phyloP scores from a whole-genome alignment of 805 yeast genomes.

The Schwanniomyces pseudopolymorphus region DNA sequence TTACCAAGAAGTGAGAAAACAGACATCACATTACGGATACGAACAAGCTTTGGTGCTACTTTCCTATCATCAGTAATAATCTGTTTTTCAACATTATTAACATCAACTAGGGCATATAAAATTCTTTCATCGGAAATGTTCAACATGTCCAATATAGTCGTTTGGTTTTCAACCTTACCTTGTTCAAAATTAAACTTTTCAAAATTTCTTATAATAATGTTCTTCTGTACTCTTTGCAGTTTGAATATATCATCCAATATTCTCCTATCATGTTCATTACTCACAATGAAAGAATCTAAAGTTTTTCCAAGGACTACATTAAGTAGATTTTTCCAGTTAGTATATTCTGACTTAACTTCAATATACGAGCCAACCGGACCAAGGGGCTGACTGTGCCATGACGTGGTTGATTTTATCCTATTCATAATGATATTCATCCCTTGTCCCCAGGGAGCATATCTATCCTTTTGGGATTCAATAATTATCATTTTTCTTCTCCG shows the following conservation, averaged over 20 bases:
- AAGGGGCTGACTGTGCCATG: slow-evolving; percentile 51
- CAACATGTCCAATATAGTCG: slow-evolving; percentile 61
- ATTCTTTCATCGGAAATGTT: slow-evolving; percentile 54
- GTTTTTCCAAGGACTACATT: slow-evolving; percentile 53
- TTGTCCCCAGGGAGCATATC: slow-evolving; percentile 52
- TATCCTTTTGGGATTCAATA: slow-evolving; percentile 23
- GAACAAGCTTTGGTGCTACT: slow-evolving; percentile 47
- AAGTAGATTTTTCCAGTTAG: slow-evolving; percentile 58
- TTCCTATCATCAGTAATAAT: slow-evolving; percentile 51
- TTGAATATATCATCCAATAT: slow-evolving; percentile 31
- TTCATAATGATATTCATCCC: slow-evolving; percentile 41
- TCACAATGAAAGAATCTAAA: slow-evolving; percentile 66
- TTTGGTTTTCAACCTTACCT: slow-evolving; percentile 41
- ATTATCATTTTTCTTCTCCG: slow-evolving; percentile 11
- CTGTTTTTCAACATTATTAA: slow-evolving; percentile 55
- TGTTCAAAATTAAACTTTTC: slow-evolving; percentile 56
- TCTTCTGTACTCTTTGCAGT: slow-evolving; percentile 23
- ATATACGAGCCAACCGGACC: slow-evolving; percentile 80
- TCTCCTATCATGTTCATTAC: slow-evolving; percentile 57
- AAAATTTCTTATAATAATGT: slow-evolving; percentile 50
- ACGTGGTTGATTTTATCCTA: slow-evolving; percentile 35
- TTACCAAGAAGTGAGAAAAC: slow-evolving; percentile 44
- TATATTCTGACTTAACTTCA: slow-evolving; percentile 52
- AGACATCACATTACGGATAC: slow-evolving; percentile 36
- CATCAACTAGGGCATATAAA: slow-evolving; percentile 64